A percentile compares a stretch with the other conserved stretches of the same genome.
These are phyloP conservation scores for Flaveria robusta DNA, from an alignment of 129 eudicot species.

Conservation along the genomic window DNA sequence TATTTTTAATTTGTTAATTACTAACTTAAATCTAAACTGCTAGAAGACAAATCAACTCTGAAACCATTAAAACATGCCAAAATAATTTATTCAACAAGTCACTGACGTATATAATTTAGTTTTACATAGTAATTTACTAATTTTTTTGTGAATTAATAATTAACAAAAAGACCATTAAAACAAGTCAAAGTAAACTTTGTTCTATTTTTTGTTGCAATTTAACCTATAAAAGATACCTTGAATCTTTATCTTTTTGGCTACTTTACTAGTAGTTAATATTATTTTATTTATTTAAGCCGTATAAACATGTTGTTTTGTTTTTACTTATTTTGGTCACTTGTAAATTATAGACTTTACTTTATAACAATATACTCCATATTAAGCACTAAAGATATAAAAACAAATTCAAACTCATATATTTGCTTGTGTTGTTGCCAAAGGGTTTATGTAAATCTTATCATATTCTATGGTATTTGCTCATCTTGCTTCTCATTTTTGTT, in stretches of 20 bases:
- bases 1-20: not conserved
- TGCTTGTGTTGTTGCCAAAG: no score
- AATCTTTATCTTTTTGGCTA: not conserved
- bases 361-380: no score
- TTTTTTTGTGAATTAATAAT: not conserved
- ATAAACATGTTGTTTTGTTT: no score
- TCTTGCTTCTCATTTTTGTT: constrained; percentile 4
- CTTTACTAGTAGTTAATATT: not conserved
- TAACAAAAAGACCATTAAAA: not conserved
- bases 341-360: no score
- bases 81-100: not conserved
- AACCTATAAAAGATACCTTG: not conserved
- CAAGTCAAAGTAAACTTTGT: not conserved
- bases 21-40: not conserved
- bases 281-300: not conserved
- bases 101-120: not conserved
- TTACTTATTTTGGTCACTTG: no score
- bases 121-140: not conserved
- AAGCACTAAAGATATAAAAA: no score
- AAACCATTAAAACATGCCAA: not conserved
- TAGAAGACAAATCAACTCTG: not conserved
- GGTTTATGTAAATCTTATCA: no score
- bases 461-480: no score
- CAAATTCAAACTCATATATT: no score
- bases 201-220: not conserved